phyloP scores from a whole-genome alignment of 768 basidiomycete genomes.

The Podaxis pistillaris region DNA sequence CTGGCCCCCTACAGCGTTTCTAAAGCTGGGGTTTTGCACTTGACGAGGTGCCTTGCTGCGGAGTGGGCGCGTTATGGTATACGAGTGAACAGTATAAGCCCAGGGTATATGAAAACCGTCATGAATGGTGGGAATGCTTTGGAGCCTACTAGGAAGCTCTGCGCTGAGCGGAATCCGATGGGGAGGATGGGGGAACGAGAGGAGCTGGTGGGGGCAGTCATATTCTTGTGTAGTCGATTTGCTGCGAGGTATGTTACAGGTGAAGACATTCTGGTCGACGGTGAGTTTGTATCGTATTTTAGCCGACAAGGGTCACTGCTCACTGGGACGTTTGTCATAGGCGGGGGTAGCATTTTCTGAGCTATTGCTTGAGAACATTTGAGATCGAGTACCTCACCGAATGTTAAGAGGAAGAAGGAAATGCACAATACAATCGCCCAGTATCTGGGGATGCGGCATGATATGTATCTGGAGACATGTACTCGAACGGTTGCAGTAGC shows the following conservation, averaged over 20 bases:
- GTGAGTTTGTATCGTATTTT: slow-evolving; percentile 22
- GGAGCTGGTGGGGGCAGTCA: slow-evolving; percentile 37
- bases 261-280: slow-evolving; percentile 41
- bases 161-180: slow-evolving; percentile 38
- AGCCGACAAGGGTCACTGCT: not conserved
- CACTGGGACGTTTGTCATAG: not conserved
- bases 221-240: slow-evolving; percentile 37
- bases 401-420: too few species aligned
- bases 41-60: slow-evolving; percentile 37
- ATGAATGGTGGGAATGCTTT: slow-evolving; percentile 35
- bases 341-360: not conserved
- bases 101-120: slow-evolving; percentile 43
- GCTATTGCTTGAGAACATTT: too few species aligned
- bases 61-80: slow-evolving; percentile 43
- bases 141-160: slow-evolving; percentile 30
- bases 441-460: too few species aligned
- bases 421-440: too few species aligned
- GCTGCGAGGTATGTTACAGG: slow-evolving; percentile 44
- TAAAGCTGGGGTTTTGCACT: slow-evolving; percentile 38
- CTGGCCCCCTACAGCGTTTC: slow-evolving; percentile 42
- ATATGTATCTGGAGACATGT: too few species aligned
- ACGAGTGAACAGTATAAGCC: slow-evolving; percentile 41
- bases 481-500: too few species aligned
- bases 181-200: slow-evolving; percentile 41
- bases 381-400: too few species aligned